phyloP scores from a whole-genome alignment of 2,329 filamentous ascomycete species.

The Pyricularia pennisetigena region DNA sequence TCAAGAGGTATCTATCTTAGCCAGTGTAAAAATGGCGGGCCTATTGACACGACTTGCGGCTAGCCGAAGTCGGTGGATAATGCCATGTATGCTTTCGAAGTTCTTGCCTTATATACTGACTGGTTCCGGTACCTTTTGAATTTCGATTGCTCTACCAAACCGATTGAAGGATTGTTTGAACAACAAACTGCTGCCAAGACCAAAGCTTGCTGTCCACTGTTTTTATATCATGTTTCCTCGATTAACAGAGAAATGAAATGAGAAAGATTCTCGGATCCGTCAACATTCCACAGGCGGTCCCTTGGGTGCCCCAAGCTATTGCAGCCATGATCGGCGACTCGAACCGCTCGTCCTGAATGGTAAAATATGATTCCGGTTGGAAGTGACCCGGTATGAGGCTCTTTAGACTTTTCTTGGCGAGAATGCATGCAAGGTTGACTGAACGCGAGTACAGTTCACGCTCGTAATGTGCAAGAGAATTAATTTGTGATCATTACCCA shows the following conservation, averaged over 20 bases:
- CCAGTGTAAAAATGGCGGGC: no score
- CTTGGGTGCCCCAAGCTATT: constrained; percentile 5
- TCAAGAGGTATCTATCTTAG: neutral
- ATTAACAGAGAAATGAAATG: no score
- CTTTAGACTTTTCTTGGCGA: constrained; percentile 5
- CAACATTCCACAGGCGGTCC: constrained; percentile 6
- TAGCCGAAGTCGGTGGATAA: no score
- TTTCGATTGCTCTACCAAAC: neutral
- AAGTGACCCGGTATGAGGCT: constrained; percentile 5
- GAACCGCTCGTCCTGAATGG: constrained; percentile 5
- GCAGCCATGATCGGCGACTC: constrained; percentile 10
- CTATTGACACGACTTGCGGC: no score
- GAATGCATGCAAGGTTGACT: constrained; percentile 6
- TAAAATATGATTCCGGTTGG: neutral
- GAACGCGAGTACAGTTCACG: constrained; percentile 5
- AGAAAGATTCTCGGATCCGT: neutral
- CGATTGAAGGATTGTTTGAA: neutral
- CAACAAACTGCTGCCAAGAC: no score
- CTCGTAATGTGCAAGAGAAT: no score
- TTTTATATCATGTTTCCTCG: neutral
- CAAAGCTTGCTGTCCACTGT: neutral
- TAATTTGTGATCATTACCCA: constrained; percentile 5
- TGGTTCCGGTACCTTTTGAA: no score
- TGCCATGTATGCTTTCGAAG: no score
- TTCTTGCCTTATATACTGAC: no score